Conservation (phyloP, 306 rosid species). For the Abrus pulchellus region DNA sequence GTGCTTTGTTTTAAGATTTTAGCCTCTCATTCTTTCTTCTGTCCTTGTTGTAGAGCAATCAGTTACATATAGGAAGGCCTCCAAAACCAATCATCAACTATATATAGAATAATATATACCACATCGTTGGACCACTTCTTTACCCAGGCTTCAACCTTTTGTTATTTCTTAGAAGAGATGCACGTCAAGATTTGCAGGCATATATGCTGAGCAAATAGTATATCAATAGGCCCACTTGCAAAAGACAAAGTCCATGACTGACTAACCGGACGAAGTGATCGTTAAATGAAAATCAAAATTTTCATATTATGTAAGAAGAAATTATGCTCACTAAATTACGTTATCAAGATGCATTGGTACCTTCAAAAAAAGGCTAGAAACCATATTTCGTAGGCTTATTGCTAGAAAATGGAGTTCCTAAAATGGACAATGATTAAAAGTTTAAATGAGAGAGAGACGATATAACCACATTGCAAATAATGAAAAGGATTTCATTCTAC, state of each 20-base stretch:
- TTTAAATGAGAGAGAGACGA: not conserved
- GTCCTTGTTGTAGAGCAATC: too few relatives aligned
- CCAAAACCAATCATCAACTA: too few relatives aligned
- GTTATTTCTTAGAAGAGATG: not conserved
- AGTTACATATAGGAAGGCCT: too few relatives aligned
- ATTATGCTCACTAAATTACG: not conserved
- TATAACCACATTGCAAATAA: constrained; percentile 39
- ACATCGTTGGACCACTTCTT: too few relatives aligned
- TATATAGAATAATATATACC: too few relatives aligned
- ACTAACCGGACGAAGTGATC: not conserved
- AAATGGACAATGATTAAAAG: not conserved
- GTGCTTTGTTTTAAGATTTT: too few relatives aligned
- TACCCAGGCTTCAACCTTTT: not conserved
- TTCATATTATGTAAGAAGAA: not conserved
- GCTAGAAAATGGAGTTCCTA: constrained; percentile 3
- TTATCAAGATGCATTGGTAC: not conserved
- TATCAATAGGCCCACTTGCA: not conserved
- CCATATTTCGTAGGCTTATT: not conserved
- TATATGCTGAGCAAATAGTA: not conserved
- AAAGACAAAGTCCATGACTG: not conserved
- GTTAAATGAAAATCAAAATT: not conserved
- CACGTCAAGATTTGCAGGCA: not conserved
- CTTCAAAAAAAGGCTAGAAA: too few relatives aligned
- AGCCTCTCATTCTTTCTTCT: too few relatives aligned
- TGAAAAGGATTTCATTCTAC: constrained; percentile 36